These are phyloP conservation scores for Knufia petricola DNA, from an alignment of 2,329 filamentous ascomycete species.

Conservation along the genomic window DNA sequence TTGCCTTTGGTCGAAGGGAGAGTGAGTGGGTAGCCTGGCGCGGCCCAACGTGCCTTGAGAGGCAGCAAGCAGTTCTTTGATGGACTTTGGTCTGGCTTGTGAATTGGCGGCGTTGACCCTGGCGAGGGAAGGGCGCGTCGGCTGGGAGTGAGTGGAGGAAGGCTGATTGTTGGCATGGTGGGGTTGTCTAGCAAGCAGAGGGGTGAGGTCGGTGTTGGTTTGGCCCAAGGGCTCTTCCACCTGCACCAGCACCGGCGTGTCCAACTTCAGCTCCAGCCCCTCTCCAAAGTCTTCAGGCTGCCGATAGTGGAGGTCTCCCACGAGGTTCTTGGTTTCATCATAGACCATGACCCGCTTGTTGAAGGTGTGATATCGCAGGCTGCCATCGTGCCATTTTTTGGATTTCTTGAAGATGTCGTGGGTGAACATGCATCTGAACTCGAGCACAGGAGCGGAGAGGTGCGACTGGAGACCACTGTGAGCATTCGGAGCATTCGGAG, in stretches of 20 bases:
- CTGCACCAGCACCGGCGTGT: conserved; percentile 68
- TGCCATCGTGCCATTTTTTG: conserved; percentile 90
- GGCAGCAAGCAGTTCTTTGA: conserved; percentile 56
- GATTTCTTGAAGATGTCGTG: conserved; percentile 76
- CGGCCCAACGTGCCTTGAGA: conserved; percentile 56
- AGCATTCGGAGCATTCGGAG: too few species aligned
- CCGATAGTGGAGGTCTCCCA: conserved; percentile 78
- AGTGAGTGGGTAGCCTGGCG: conserved; percentile 47
- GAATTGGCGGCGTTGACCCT: conserved; percentile 23
- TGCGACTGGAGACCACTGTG: conserved; percentile 40
- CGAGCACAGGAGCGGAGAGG: conserved; percentile 64
- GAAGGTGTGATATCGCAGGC: conserved; percentile 78
- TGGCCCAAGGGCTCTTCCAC: conserved; percentile 66
- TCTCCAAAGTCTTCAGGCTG: conserved; percentile 59
- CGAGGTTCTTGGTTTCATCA: conserved; percentile 66
- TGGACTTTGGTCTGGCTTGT: conserved; percentile 46
- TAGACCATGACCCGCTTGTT: conserved; percentile 88
- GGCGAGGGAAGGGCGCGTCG: conserved; percentile 28
- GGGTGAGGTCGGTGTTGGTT: conserved; percentile 67
- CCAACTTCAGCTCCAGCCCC: conserved; percentile 72
- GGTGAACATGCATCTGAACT: conserved; percentile 79
- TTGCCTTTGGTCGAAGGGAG: conserved; percentile 56
- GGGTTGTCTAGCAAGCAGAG: conserved; percentile 58
- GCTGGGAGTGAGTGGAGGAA: too few species aligned
- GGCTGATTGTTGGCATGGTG: conserved; percentile 25